Evolutionary conservation across 257 asterid species (phyloP).

Genomic region (Sherardia arvensis): DNA sequence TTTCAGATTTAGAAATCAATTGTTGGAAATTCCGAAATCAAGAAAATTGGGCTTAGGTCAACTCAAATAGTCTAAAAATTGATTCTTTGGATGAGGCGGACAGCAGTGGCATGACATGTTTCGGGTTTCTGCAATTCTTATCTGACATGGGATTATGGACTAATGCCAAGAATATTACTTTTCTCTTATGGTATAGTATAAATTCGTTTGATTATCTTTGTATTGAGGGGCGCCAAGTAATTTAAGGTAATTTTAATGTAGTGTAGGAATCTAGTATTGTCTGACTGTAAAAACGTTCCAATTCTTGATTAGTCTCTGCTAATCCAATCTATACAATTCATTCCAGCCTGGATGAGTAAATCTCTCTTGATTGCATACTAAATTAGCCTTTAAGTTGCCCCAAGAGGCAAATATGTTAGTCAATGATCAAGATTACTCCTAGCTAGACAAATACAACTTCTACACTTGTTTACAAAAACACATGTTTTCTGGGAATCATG

Average conservation of each 20-base stretch:
- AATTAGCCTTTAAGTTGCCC: not conserved
- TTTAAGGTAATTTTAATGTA: not conserved
- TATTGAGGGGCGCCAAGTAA: not conserved
- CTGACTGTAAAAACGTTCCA: not conserved
- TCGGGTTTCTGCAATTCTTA: not conserved
- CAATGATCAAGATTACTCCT: not conserved
- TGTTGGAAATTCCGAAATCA: not conserved
- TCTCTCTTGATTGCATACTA: not conserved
- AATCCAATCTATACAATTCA: not conserved
- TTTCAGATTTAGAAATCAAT: not conserved
- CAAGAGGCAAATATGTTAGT: not conserved
- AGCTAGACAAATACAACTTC: not conserved
- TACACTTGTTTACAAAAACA: too few species aligned
- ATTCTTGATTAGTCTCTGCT: not conserved
- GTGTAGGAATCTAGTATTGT: not conserved
- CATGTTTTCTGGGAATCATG: not conserved
- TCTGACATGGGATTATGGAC: not conserved
- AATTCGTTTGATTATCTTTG: too few species aligned
- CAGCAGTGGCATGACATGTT: slow-evolving; percentile 1
- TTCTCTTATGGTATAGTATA: not conserved
- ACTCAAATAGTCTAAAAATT: not conserved
- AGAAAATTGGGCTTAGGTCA: not conserved
- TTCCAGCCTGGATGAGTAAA: not conserved
- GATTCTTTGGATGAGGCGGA: not conserved
- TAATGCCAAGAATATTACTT: not conserved